These are phyloP conservation scores for Fragaria ananassa DNA, from an alignment of 306 rosid species.

Conservation along the genomic window DNA sequence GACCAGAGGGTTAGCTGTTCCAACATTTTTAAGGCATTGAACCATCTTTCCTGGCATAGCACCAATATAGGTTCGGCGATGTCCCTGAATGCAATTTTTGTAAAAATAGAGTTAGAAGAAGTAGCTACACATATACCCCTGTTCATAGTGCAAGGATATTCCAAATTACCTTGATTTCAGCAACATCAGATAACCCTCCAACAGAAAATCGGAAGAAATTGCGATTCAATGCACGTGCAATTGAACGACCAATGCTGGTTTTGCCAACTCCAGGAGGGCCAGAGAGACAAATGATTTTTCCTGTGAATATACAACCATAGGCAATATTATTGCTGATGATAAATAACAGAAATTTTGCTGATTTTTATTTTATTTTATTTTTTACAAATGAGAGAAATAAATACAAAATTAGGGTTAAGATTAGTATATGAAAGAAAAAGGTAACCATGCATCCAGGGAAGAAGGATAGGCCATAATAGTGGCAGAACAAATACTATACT, in stretches of 20 bases:
- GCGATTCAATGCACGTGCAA: slow-evolving; percentile 97
- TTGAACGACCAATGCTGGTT: slow-evolving; percentile 98
- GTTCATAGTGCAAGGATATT: slow-evolving; percentile 6
- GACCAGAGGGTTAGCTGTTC: slow-evolving; percentile 95
- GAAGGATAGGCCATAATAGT: neutral
- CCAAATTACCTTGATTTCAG: slow-evolving; percentile 86
- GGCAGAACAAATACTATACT: slow-evolving; percentile 20
- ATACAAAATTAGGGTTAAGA: slow-evolving; percentile 11
- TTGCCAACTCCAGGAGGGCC: slow-evolving; percentile 99
- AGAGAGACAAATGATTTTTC: slow-evolving; percentile 96
- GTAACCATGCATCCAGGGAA: slow-evolving; percentile 6
- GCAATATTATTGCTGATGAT: no score
- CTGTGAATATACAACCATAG: slow-evolving; percentile 37
- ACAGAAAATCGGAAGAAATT: slow-evolving; percentile 93
- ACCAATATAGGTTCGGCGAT: slow-evolving; percentile 98
- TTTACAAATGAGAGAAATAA: slow-evolving; percentile 6
- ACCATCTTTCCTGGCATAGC: slow-evolving; percentile 99
- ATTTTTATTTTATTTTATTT: neutral
- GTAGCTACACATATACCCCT: neutral
- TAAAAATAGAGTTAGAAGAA: slow-evolving; percentile 21
- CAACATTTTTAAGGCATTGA: slow-evolving; percentile 96
- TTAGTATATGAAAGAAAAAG: slow-evolving; percentile 15
- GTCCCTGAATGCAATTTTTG: slow-evolving; percentile 64
- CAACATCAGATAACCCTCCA: slow-evolving; percentile 97
- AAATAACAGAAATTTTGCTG: neutral